These are phyloP conservation scores for Fusarium chaquense DNA, from an alignment of 2,329 filamentous ascomycete species.

Conservation along the genomic window DNA sequence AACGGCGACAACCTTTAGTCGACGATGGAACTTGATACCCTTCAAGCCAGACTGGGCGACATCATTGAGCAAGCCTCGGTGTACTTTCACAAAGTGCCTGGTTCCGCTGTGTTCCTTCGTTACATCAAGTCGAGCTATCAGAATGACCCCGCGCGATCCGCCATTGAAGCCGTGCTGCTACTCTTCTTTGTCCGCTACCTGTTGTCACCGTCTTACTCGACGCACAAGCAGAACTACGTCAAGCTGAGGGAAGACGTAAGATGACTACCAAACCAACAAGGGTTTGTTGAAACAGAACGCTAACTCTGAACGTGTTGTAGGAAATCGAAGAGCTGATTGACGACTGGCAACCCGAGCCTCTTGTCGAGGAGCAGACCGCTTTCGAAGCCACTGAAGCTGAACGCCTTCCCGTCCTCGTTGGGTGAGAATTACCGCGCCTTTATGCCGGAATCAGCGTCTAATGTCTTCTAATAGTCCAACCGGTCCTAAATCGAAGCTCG, in stretches of 20 bases:
- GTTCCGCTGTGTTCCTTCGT: slow-evolving; percentile 91
- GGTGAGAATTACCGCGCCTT: slow-evolving; percentile 63
- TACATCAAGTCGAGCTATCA: slow-evolving; percentile 99
- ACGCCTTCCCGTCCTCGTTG: slow-evolving; percentile 86
- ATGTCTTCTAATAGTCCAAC: slow-evolving; percentile 64
- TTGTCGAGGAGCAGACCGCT: slow-evolving; percentile 78
- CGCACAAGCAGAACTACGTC: slow-evolving; percentile 88
- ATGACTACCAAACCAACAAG: background rate
- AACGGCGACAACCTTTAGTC: background rate
- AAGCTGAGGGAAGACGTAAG: slow-evolving; percentile 81
- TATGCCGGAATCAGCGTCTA: slow-evolving; percentile 3
- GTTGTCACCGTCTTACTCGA: slow-evolving; percentile 91
- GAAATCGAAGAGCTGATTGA: slow-evolving; percentile 98
- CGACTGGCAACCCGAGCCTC: slow-evolving; percentile 94
- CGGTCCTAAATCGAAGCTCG: slow-evolving; percentile 88
- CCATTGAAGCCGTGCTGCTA: slow-evolving; percentile 92
- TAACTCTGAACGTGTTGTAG: slow-evolving; percentile 52
- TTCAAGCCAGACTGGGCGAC: slow-evolving; percentile 64
- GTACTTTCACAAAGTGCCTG: slow-evolving; percentile 89
- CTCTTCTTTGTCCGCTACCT: slow-evolving; percentile 96
- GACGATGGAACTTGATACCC: slow-evolving; percentile 72
- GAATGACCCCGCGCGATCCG: slow-evolving; percentile 93
- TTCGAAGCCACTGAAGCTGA: slow-evolving; percentile 87
- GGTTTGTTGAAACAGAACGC: background rate
- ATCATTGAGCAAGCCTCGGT: slow-evolving; percentile 66